phyloP scores from a whole-genome alignment of 306 rosid genomes.

The Rubus parviflorus region DNA sequence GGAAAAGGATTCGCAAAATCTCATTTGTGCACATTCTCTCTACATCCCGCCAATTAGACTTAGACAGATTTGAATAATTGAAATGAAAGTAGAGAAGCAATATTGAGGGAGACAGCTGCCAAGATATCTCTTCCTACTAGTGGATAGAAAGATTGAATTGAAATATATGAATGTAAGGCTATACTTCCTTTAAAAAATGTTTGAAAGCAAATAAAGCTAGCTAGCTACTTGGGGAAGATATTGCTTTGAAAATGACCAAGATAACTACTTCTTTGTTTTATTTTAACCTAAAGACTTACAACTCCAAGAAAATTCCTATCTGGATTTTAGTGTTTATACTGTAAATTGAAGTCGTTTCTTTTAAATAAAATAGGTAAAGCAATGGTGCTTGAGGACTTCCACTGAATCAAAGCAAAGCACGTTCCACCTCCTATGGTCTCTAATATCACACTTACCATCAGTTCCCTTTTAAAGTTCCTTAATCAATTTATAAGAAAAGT shows the following conservation, averaged over 20 bases:
- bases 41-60: not conserved
- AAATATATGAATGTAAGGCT: slow-evolving; percentile 25
- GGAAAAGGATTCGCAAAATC: too few relatives aligned
- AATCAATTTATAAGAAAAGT: too few relatives aligned
- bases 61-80: not conserved
- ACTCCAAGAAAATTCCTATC: not conserved
- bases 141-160: slow-evolving; percentile 14
- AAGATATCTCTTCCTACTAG: slow-evolving; percentile 1
- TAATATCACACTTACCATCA: not conserved
- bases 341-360: not conserved
- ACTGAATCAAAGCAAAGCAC: not conserved
- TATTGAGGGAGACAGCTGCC: slow-evolving; percentile 15
- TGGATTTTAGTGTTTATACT: not conserved
- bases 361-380: not conserved
- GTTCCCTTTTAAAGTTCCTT: not conserved
- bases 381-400: not conserved
- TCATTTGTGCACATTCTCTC: not conserved
- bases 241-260: slow-evolving; percentile 3
- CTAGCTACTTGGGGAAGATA: slow-evolving; percentile 18
- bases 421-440: not conserved
- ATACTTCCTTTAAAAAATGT: slow-evolving; percentile 1
- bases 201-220: slow-evolving; percentile 20
- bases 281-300: not conserved
- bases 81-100: slow-evolving; percentile 1
- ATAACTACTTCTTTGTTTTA: not conserved